Conservation (phyloP, 2,329 filamentous ascomycete genomes). For the Phialophora expanda region DNA sequence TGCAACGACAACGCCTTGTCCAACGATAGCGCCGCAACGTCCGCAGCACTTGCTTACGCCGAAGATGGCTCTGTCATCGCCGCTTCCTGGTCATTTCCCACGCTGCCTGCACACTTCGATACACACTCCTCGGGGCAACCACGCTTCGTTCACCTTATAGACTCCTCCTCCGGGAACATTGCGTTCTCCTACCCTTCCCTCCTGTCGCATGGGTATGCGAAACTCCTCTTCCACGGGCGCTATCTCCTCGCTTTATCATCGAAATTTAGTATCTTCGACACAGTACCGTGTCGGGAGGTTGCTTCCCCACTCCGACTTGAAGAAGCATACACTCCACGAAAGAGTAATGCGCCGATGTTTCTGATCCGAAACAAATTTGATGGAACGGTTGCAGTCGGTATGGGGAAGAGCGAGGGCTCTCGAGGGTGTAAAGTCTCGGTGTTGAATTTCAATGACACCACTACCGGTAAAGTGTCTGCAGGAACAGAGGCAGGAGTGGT, state of each 20-base stretch:
- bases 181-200: conserved; percentile 70
- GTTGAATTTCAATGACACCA: conserved; percentile 11
- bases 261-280: conserved; percentile 78
- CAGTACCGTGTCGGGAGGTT: conserved; percentile 59
- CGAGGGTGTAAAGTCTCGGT: conserved; percentile 23
- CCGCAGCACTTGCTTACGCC: conserved; percentile 76
- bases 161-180: conserved; percentile 70
- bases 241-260: conserved; percentile 77
- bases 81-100: conserved; percentile 50
- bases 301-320: conserved; percentile 21
- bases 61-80: conserved; percentile 85
- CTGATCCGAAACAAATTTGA: conserved; percentile 33
- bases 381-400: conserved; percentile 31
- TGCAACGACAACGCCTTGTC: conserved; percentile 46
- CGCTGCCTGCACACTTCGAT: not conserved
- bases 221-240: conserved; percentile 73
- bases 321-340: conserved; percentile 17
- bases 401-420: conserved; percentile 16
- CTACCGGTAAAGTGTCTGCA: not conserved
- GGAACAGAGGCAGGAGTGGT: not conserved
- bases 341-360: conserved; percentile 17
- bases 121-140: conserved; percentile 49
- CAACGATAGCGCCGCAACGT: conserved; percentile 13
- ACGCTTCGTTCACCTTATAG: conserved; percentile 73
- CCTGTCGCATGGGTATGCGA: conserved; percentile 68